Evolutionary conservation across 768 basidiomycete genomes (phyloP).

Genomic region (Tulasnella sp.): DNA sequence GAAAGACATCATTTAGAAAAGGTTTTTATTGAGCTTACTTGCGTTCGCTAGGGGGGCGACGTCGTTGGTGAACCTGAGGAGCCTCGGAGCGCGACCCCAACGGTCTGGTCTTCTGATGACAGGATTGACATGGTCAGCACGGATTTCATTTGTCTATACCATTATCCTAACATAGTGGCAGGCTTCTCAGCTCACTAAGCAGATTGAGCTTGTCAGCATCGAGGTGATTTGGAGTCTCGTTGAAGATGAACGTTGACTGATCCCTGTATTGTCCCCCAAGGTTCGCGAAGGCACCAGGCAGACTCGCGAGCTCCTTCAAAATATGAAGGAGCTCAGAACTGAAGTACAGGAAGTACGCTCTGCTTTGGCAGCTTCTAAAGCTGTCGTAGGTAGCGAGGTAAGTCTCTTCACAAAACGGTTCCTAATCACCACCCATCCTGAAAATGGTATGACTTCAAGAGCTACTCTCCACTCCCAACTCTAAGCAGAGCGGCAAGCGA

Average conservation of each 20-base stretch:
- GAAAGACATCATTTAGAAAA: neutral
- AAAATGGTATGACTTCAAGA: no score
- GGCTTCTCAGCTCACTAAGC: neutral
- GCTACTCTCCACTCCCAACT: no score
- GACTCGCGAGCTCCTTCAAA: neutral
- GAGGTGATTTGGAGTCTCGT: neutral
- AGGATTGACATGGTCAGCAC: no score
- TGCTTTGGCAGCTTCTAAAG: neutral
- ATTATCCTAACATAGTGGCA: neutral
- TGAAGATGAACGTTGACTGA: no score
- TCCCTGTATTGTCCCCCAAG: neutral
- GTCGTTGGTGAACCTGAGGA: neutral
- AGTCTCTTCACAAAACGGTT: no score
- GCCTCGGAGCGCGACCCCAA: neutral
- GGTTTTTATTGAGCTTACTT: neutral
- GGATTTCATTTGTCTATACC: no score
- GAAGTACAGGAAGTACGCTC: neutral
- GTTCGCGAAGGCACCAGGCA: neutral
- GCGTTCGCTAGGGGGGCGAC: neutral
- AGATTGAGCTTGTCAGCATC: neutral
- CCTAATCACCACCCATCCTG: no score
- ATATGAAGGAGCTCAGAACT: neutral
- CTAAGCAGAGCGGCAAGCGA: no score
- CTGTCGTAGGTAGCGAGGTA: no score
- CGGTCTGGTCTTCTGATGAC: no score